Evolutionary conservation across 495 filamentous ascomycete species (phyloP), one percentile per base, ranked within the genome.

Genomic region (Astrocystis sublimbata): DNA sequence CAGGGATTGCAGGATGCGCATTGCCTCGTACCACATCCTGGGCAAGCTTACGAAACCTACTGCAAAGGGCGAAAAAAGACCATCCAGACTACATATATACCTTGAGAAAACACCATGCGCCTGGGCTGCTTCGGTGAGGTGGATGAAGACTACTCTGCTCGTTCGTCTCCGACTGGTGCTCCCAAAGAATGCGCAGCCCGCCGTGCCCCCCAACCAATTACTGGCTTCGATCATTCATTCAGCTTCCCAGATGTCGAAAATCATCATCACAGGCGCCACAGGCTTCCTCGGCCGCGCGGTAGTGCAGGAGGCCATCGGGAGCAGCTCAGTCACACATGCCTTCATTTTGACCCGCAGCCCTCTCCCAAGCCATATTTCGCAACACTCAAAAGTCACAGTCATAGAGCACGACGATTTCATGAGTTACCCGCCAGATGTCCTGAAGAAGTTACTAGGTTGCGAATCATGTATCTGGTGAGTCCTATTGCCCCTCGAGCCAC

Each of bases 391-490:
- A 56, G 54, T 83, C 28, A 71, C 74, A 23, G 72, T 77, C 4
- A 65, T 81, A 12, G 36, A 78, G 1, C 72, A 83, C 61, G 61
- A 75, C 9, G 79, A 85, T 60, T 86, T 83, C 59, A 68, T 71
- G 1, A 57, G 50, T 1, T 83, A 81, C 56, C 66, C 81, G 0
- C 69, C 70, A 0, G 64, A 71, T 3, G 62, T 81, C 10, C 46
- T 79, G 13, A 49, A 71, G 17, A 67, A 76, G n/a, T 64, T 86
- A 3, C 55, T 65, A n/a, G 81, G 78, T 36, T 82, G 79, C 1
- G 75, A 81, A 35, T 80, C 75, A 15, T 85, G 83, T 65, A 73
- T 86, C 26, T 86, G 83, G 82, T 81, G 60, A 62, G 64, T 66
- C 49, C n/a, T 35, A 15, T 28, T 33, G 17, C n/a, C 2, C 42